A percentile compares a stretch with the other conserved stretches of the same genome.
These are phyloP conservation scores for Omphalotus guepiniiformis DNA, from an alignment of 768 basidiomycete genomes.

Conservation along the genomic window DNA sequence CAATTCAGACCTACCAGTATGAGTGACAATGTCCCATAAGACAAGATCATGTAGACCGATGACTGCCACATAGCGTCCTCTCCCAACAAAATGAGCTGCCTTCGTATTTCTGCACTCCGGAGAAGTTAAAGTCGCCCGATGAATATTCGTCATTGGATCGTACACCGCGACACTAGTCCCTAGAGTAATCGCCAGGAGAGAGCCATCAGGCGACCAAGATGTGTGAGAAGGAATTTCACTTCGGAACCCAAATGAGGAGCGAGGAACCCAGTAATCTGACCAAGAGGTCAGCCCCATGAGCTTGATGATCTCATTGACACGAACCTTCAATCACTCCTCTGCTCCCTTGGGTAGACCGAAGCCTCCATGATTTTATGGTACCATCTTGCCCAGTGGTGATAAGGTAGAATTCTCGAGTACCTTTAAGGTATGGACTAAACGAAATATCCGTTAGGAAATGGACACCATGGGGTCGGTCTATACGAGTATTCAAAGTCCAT, in stretches of 20 bases:
- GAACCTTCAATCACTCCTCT: slow-evolving; percentile 50
- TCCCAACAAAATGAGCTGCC: slow-evolving; percentile 64
- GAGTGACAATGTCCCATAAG: slow-evolving; percentile 70
- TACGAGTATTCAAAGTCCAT: slow-evolving; percentile 82
- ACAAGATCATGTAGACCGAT: slow-evolving; percentile 44
- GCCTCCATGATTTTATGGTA: slow-evolving; percentile 76
- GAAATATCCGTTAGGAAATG: slow-evolving; percentile 55
- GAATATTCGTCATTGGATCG: slow-evolving; percentile 57
- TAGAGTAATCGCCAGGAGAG: slow-evolving; percentile 73
- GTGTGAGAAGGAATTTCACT: slow-evolving; percentile 59
- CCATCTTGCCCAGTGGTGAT: slow-evolving; percentile 77
- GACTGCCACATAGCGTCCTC: slow-evolving; percentile 59
- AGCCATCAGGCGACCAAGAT: slow-evolving; percentile 83
- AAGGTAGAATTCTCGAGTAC: slow-evolving; percentile 37
- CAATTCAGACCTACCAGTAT: slow-evolving; percentile 45
- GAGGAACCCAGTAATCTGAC: slow-evolving; percentile 77
- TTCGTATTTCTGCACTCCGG: slow-evolving; percentile 45
- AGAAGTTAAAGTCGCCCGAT: slow-evolving; percentile 56
- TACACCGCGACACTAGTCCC: slow-evolving; percentile 69
- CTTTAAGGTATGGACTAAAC: slow-evolving; percentile 56
- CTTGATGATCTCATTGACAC: not conserved
- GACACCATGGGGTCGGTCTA: slow-evolving; percentile 82
- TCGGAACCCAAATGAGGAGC: slow-evolving; percentile 68
- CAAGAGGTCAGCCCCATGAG: not conserved
- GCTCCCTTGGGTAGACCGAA: slow-evolving; percentile 43